Base-by-base conservation (phyloP, 1,284 basidiomycete species). In the Phylloboletellus chloephorus region DNA sequence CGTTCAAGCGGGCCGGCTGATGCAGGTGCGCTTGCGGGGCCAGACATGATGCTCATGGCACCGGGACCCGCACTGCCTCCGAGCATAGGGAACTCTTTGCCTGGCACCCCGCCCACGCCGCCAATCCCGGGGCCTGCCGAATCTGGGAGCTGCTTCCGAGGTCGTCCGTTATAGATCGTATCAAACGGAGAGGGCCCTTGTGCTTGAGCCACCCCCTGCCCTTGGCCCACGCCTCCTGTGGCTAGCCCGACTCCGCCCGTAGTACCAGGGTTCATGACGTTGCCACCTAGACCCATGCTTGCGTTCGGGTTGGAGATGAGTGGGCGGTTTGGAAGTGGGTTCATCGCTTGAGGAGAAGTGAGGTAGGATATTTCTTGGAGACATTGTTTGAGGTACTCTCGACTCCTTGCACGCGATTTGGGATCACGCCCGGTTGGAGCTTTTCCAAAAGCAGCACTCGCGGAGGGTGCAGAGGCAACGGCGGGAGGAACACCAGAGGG, bases 311-410 rank as follows among this genome's bases (percentile, higher is more conserved):
- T 85, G 52, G 76, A 79, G 46, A 86, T 68, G 38, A 86, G 71
- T 1, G 89, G 83, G 46, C 88, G 79, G 44, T 90, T 86, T 0
- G 92, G 90, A 24, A 99, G 73, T 25, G 95, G 96, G 62, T 99
- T 99, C 72, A 98, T 83, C 3, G 95, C 94, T 60, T 95, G 88
- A 1, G 92, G 83, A 2, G 93, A 97, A 1, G 95, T 99, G 39
- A 99, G 72, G 64, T 99, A 98, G 7, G 91, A 89, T 53, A 98
- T 91, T 72, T 98, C 95, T 68, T 98, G 95, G 25, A 98, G 71
- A 67, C 96, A 96, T 80, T 98, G 95, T 67, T 98, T 98, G 52
- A 99, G 76, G 64, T 98, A 99, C 49, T 98, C 96, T 44, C 94
- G 76, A 69, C 91, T 95, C 49, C 91, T 78, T 30, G 93, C 92